Conservation (phyloP, 768 basidiomycete species). For the Termitomyces sp. region DNA sequence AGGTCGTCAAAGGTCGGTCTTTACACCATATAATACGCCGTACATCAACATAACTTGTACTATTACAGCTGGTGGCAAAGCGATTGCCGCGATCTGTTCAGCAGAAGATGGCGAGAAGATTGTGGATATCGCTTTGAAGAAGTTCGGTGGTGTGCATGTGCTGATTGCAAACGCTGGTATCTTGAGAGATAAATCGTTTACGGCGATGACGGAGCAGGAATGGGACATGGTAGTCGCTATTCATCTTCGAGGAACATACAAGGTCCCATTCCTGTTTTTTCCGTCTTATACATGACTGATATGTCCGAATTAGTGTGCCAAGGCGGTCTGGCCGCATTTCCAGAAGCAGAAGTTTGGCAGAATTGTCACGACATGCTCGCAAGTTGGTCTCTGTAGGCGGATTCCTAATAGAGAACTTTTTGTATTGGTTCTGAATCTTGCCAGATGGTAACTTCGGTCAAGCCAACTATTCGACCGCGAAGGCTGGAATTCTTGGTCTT, state of each 20-base stretch:
- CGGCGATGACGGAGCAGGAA: constrained; percentile 83
- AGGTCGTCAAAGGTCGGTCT: constrained; percentile 68
- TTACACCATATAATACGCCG: neutral
- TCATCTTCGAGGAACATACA: constrained; percentile 89
- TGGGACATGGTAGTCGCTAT: constrained; percentile 93
- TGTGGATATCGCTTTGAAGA: constrained; percentile 80
- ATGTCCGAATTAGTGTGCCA: constrained; percentile 59
- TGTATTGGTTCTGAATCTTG: neutral
- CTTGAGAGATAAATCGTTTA: constrained; percentile 89
- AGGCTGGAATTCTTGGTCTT: constrained; percentile 86
- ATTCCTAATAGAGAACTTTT: no score
- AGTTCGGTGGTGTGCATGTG: constrained; percentile 85
- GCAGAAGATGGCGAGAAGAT: constrained; percentile 91
- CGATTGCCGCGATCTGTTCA: constrained; percentile 76
- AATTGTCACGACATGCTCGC: constrained; percentile 91
- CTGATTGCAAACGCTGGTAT: constrained; percentile 94
- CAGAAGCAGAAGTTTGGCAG: constrained; percentile 95
- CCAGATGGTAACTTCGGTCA: constrained; percentile 94
- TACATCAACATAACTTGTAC: neutral
- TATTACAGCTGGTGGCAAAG: constrained; percentile 87
- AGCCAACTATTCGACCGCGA: constrained; percentile 92
- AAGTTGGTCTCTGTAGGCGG: constrained; percentile 84
- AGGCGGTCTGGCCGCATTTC: constrained; percentile 96
- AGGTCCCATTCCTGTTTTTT: constrained; percentile 42
- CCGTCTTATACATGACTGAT: neutral